Evolutionary conservation across 2,329 filamentous ascomycete species (phyloP), one percentile per base, ranked within the genome.

Genomic region (Botrytis paeoniae): DNA sequence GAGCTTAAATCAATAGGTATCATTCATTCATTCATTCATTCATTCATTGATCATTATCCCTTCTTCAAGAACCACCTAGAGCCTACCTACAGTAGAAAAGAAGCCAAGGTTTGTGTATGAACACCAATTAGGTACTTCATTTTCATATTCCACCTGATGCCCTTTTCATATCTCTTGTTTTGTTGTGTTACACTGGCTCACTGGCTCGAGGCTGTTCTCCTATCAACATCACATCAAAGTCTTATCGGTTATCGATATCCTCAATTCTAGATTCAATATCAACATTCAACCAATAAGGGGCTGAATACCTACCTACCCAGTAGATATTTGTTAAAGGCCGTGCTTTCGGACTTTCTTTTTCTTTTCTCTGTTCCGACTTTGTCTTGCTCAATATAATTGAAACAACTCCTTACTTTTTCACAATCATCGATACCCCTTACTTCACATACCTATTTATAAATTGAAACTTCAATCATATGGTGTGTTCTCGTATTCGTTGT

Each of bases 221-320:
- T 20, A 62, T 62, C 60, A 62, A 39, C 10, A 18, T 18, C 37
- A 62, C 7, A 32, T 43, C n/a, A 29, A 68, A 57, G 65, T 57
- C 65, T 68, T 68, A 68, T 68, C 65, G 18, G 3, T 68, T 68
- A 68, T 68, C 65, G 65, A 68, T 68, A 66, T 66, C 64, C 48
- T 39, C 32, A n/a, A 66, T 63, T 62, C 37, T 39, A 62, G 61
- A 63, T 66, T 29, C 64, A 12, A 37, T 4, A 39, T 61, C 35
- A 25, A 39, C 16, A 25, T 54, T 57, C 35, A 41, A 54, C 64
- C 64, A 68, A 68, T 68, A 3, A 39, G 16, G 9, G 25, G 22
- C 35, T 22, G 7, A 16, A 51, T n/a, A 3, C 10, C 48, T n/a
- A 14, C 48, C 45, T 51, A 12, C 45, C 22, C 25, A 48, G 45